Base-by-base conservation (phyloP, 164 flowering plant genomes). In the Brasenia schreberi region DNA sequence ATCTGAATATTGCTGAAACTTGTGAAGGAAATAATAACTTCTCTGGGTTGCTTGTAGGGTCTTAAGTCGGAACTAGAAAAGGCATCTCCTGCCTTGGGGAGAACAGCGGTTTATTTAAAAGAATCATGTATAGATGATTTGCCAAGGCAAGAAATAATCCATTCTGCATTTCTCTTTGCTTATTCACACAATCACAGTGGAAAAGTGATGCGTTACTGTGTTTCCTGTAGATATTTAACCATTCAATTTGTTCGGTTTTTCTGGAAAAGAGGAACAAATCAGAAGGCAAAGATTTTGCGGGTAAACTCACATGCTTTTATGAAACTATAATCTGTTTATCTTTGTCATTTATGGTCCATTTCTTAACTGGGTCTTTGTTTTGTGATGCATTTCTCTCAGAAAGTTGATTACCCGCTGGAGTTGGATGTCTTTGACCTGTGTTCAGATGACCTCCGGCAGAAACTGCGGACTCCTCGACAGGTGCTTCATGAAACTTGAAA, bases 221-320 rank as follows among this genome's bases (percentile, higher is more conserved):
- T 65, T 69, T 56, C 64, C 68, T 68, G 23, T 67, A 95, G 99
- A 82, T 91, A 95, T 80, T 76, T 95, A 82, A 91, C 97, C 16
- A 75, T 95, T 80, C 99, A 95, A 70, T 95, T 95, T 84, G 97
- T 95, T 7, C 90, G 99, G 0, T 95, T 95, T 78, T 92, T 95
- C 81, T 95, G 99, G 99, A 95, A 95, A 76, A 81, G 97, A 79
- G 99, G 89, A 71, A 83, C 96, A 63, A 92, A 88, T 73, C 97
- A 92, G 76, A 95, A 92, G 82, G 99, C 97, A 66, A 95, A 91
- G 77, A 95, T 91, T 74, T 78, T 95, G 72, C 84, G 97, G 89
- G 99, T 95, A 85, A 76, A 17, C 1, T 18, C 63, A 7, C 59
- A 56, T 56, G 59, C 19, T 18, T 65, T 45, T 14, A 43, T 16